These are phyloP conservation scores for Argentina anserina DNA, from an alignment of 306 rosid genomes.

Conservation along the genomic window DNA sequence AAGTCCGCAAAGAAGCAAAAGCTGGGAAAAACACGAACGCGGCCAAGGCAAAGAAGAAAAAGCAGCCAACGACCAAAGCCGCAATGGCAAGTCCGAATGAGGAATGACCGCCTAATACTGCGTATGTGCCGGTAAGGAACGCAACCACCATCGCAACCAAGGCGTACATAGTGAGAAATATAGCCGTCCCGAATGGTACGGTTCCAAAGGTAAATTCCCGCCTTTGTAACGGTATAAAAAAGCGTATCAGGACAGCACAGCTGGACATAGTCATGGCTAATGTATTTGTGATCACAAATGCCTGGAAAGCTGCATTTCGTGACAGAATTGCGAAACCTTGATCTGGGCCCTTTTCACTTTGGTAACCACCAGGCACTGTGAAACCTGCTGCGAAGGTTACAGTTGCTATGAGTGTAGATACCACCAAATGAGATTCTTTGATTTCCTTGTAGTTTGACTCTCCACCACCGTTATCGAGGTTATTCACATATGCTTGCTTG, in stretches of 20 bases:
- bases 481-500: background rate
- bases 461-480: too few species aligned
- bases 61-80: too few species aligned
- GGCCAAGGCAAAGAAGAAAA: too few species aligned
- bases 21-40: too few species aligned
- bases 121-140: background rate
- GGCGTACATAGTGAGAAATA: background rate
- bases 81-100: background rate
- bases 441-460: background rate
- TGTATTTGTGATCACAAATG: background rate
- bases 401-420: background rate
- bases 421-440: too few species aligned
- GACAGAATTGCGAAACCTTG: background rate
- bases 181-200: background rate
- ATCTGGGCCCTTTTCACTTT: background rate
- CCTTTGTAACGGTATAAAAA: background rate
- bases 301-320: background rate
- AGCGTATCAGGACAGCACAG: background rate
- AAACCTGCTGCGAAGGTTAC: background rate
- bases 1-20: too few species aligned
- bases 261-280: conserved; percentile 1
- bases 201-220: background rate
- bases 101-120: background rate
- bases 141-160: background rate
- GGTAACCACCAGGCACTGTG: background rate